Percentiles rank a stretch among this genome's conserved stretches.
phyloP scores from a whole-genome alignment of 2,329 filamentous ascomycete genomes.

The Trichoderma cornu-damae region DNA sequence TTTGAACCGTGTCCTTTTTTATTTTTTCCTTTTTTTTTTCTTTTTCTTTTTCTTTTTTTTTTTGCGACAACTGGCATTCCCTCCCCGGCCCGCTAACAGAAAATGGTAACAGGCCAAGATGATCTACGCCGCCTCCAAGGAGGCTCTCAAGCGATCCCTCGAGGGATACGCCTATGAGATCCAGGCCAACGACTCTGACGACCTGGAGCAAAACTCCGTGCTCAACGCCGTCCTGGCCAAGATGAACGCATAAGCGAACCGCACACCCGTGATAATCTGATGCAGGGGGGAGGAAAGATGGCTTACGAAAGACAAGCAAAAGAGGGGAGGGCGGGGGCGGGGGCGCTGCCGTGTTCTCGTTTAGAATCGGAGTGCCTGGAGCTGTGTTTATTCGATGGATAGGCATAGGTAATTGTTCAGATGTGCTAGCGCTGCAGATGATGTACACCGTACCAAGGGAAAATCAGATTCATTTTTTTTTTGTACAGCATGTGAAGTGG shows the following conservation, averaged over 20 bases:
- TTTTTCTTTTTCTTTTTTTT: too few relatives aligned
- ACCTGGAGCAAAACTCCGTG: constrained; percentile 72
- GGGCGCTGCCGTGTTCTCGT: constrained; percentile 4
- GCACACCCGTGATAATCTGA: constrained; percentile 16
- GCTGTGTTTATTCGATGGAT: constrained; percentile 7
- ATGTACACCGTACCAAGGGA: constrained; percentile 14
- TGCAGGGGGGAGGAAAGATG: neutral
- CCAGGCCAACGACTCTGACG: constrained; percentile 78
- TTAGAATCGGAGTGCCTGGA: constrained; percentile 4
- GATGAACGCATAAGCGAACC: constrained; percentile 14
- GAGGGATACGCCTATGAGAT: constrained; percentile 70
- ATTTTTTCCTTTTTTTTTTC: too few relatives aligned
- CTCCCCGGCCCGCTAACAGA: neutral
- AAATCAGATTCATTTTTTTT: constrained; percentile 10
- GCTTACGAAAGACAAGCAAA: neutral
- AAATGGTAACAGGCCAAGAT: constrained; percentile 66
- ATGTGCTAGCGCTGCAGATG: constrained; percentile 18
- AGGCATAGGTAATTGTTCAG: constrained; percentile 17
- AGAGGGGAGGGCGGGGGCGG: too few relatives aligned
- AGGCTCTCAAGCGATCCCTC: constrained; percentile 73
- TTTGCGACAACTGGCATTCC: neutral
- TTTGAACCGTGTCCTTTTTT: constrained; percentile 19
- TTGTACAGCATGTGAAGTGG: constrained; percentile 6
- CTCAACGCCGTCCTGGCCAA: constrained; percentile 55
- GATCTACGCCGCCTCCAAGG: constrained; percentile 86